phyloP scores from a whole-genome alignment of 495 filamentous ascomycete genomes.

The Aspergillus incahuasiensis region DNA sequence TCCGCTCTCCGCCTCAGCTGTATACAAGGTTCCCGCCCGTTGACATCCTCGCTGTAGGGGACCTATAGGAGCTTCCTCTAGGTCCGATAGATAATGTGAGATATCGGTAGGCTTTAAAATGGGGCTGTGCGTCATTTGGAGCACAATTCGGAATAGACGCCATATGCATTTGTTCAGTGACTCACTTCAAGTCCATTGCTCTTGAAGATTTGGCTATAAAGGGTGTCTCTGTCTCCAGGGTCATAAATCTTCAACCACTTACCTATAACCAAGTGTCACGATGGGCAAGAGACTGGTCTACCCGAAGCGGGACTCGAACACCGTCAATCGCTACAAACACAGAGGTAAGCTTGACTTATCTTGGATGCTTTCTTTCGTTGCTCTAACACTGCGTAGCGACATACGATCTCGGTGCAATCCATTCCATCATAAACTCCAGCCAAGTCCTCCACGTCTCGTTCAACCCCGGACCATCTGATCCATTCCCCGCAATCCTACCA shows the following conservation, averaged over 20 bases:
- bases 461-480: constrained; percentile 52
- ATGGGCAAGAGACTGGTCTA: constrained; percentile 59
- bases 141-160: constrained; percentile 10
- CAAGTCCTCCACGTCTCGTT: constrained; percentile 85
- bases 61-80: neutral
- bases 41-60: neutral
- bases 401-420: constrained; percentile 73
- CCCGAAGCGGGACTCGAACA: constrained; percentile 62
- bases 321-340: constrained; percentile 64
- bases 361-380: neutral
- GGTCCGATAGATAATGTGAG: neutral
- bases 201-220: neutral
- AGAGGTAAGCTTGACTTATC: constrained; percentile 46
- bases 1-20: too few species aligned
- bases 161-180: neutral
- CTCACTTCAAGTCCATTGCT: neutral
- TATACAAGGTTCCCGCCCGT: constrained; percentile 6
- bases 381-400: constrained; percentile 46
- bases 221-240: neutral
- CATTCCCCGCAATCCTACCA: constrained; percentile 74
- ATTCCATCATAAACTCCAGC: constrained; percentile 71
- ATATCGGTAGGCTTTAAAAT: neutral
- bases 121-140: neutral
- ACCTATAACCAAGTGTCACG: neutral
- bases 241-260: neutral